Evolutionary conservation across 179 eudicot species (phyloP), one percentile per base, ranked within the genome.

Genomic region (Patellifolia procumbens): DNA sequence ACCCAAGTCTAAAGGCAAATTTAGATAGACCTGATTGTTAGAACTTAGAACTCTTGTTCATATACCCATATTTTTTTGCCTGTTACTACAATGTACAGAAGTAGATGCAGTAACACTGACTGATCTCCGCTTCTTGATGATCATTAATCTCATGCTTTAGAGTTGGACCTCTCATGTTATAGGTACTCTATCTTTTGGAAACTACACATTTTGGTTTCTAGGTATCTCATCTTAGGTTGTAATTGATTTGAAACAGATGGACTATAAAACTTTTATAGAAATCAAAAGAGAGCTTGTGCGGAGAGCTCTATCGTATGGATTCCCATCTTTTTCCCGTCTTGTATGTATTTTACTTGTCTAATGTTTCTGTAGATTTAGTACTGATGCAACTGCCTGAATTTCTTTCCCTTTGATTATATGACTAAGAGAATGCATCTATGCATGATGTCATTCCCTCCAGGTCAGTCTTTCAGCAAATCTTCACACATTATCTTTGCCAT

Each of bases 31-130:
- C 32, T 35, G 51, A 63, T n/a, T 20, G 20, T 46, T 17, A 24
- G n/a, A 9, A 11, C 17, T 19, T 51, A 15, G 2, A 9, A 11
- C 17, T 19, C 28, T 19, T 70, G 59, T 42, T 12, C 58, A 31
- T 61, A 37, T 32, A 0, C 7, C 2, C 15, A 26, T 4, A 26
- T 34, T 52, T 43, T 76, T 75, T 62, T 62, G 20, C 22, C 49
- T 49, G 39, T 59, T 37, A 29, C 45, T 42, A 68, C 22, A 39
- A 68, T 43, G 64, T 67, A 55, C 10, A 55, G 72, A 64, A 75
- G 78, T 75, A 68, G 43, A 52, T 49, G 49, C 29, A 63, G 46
- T 39, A 31, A 72, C 7, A 61, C 65, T 56, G 26, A 72, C 65
- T 56, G 56, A 55, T 24, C 39, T 4, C 20, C 6, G 39, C 8